These are phyloP conservation scores for Brettanomyces anomalus DNA, from an alignment of 805 yeast species.

Conservation along the genomic window DNA sequence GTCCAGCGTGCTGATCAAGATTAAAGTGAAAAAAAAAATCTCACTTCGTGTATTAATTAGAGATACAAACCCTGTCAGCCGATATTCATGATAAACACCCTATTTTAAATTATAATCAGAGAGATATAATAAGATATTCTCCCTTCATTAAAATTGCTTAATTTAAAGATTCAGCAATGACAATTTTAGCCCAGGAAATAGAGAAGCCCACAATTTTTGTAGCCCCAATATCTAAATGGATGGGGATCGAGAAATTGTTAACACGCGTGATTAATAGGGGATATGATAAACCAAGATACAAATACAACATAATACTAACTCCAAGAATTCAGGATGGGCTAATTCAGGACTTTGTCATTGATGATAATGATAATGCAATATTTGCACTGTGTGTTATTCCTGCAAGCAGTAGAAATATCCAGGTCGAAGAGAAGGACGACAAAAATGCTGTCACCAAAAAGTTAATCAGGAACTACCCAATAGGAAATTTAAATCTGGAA, in stretches of 20 bases:
- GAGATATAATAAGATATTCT: too few relatives aligned
- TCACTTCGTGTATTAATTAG: too few relatives aligned
- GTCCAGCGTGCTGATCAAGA: too few relatives aligned
- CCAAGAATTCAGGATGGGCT: constrained; percentile 30
- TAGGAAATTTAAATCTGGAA: constrained; percentile 13
- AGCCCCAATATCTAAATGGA: constrained; percentile 4
- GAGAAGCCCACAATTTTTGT: constrained; percentile 2
- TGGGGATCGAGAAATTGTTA: constrained; percentile 14
- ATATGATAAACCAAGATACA: constrained; percentile 37
- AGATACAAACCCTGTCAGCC: too few relatives aligned
- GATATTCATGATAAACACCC: too few relatives aligned
- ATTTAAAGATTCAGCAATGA: too few relatives aligned
- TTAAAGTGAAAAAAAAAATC: too few relatives aligned
- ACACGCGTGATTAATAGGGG: constrained; percentile 37
- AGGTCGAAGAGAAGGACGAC: constrained; percentile 9
- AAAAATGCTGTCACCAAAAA: constrained; percentile 12
- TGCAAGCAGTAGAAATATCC: constrained; percentile 1
- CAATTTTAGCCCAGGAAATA: too few relatives aligned
- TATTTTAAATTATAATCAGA: too few relatives aligned
- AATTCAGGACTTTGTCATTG: constrained; percentile 17
- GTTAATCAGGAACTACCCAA: constrained; percentile 9
- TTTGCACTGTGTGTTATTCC: constrained; percentile 20
- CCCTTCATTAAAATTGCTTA: too few relatives aligned
- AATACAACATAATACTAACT: constrained; percentile 32
- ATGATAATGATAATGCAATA: constrained; percentile 17